Conservation (phyloP, 345 rosid genomes). For the Eucalyptus viminalis region DNA sequence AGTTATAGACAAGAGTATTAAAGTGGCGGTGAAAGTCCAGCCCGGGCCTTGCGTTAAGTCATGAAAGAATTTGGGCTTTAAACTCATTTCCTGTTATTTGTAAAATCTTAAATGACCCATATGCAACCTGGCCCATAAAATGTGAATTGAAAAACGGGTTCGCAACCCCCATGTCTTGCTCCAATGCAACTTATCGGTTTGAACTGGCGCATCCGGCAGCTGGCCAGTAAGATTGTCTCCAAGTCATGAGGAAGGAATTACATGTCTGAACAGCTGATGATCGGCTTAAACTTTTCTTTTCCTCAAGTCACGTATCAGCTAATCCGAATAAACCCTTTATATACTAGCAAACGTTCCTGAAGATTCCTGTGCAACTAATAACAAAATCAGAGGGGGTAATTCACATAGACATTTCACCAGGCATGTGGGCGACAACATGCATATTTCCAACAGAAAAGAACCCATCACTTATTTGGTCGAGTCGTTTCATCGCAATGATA, state of each 20-base stretch:
- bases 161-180: background rate
- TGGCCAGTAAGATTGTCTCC: background rate
- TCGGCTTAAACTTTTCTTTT: background rate
- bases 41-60: background rate
- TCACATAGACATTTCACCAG: background rate
- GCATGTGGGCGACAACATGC: background rate
- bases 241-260: background rate
- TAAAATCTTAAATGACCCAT: background rate
- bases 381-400: background rate
- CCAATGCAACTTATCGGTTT: background rate
- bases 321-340: background rate
- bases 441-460: background rate
- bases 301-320: background rate
- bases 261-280: background rate
- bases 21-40: background rate
- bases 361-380: background rate
- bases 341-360: background rate
- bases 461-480: background rate
- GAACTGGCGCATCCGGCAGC: background rate
- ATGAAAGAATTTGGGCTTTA: background rate
- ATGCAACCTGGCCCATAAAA: background rate
- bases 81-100: background rate
- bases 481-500: background rate
- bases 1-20: background rate
- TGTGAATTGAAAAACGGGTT: background rate